Conservation (phyloP, 2,329 filamentous ascomycete species). For the Elsinoe batatas region DNA sequence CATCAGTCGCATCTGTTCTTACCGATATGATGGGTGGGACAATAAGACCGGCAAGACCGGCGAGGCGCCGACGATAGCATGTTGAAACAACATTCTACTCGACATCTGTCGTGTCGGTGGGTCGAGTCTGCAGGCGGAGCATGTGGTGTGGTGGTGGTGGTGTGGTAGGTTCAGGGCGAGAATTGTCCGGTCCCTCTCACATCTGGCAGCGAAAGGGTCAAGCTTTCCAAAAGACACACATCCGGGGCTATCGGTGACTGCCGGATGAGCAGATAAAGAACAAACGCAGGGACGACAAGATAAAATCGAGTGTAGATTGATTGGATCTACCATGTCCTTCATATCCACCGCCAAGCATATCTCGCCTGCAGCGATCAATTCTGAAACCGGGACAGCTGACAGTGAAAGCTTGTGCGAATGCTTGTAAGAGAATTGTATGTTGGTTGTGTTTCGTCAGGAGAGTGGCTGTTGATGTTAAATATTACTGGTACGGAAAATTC, state of each 20-base stretch:
- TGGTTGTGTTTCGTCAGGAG: background rate
- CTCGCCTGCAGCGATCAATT: background rate
- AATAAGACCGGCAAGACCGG: too few relatives aligned
- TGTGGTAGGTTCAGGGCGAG: background rate
- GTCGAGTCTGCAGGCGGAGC: background rate
- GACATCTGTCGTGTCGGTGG: background rate
- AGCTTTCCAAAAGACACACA: background rate
- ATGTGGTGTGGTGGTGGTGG: background rate
- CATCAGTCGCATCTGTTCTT: background rate
- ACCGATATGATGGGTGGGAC: background rate
- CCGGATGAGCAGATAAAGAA: background rate
- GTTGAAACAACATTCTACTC: background rate
- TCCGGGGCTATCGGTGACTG: background rate
- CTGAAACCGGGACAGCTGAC: constrained; percentile 6
- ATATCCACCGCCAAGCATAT: constrained; percentile 7
- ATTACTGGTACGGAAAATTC: background rate
- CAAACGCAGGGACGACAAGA: constrained; percentile 1
- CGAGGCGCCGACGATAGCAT: background rate
- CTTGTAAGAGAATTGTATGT: background rate
- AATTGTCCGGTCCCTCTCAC: background rate
- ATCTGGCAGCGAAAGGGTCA: background rate
- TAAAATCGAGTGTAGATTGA: background rate
- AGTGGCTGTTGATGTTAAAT: background rate
- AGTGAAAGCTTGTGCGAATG: background rate
- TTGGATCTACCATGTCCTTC: constrained; percentile 5